Evolutionary conservation across 2,329 filamentous ascomycete genomes (phyloP), one percentile per base, ranked within the genome.

Genomic region (Fusarium sp.): DNA sequence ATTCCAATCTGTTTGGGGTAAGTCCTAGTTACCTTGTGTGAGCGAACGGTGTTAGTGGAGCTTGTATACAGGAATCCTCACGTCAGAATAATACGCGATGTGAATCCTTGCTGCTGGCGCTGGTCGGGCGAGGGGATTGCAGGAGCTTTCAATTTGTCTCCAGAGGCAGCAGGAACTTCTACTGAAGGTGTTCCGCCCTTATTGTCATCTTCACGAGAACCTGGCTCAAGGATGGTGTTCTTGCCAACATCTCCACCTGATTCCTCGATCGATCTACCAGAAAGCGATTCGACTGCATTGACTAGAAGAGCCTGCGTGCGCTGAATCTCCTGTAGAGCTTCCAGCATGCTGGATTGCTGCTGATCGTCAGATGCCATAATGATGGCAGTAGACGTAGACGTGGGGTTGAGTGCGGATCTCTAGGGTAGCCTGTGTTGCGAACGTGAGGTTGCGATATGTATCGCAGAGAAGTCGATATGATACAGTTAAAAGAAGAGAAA

Each of bases 1-100:
- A 98, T 95, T 70, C 95, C 95, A 73, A 93, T 94, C 83, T 98
- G 95, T 76, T 94, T 94, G 33, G 95, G 95, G 82, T 98, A 98
- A 10, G 95, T 97, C 56, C 88, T 90, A 46, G 18, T 51, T 41
- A 64, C 44, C 37, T 42, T 37, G 39, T 45, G 59, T 76, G 52
- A 72, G 63, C 58, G 60, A 27, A 45, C 29, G 39, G 38, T 62
- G 46, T 61, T 59, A 65, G 38, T 54, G 39, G 42, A 54, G 35
- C 21, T 56, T 33, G 48, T 60, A 37, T 33, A 27, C n/a, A 25
- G 46, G 44, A 57, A 72, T 79, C 72, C 80, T 76, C 77, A 87
- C 86, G 87, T 89, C 68, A 89, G 82, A 69, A 89, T 83, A 66
- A 89, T 88, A 25, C 87, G 85, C 58, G 86, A 88, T 15, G 86